Conservation (phyloP, 2,329 filamentous ascomycete genomes). For the Orbilia ellipsospora region DNA sequence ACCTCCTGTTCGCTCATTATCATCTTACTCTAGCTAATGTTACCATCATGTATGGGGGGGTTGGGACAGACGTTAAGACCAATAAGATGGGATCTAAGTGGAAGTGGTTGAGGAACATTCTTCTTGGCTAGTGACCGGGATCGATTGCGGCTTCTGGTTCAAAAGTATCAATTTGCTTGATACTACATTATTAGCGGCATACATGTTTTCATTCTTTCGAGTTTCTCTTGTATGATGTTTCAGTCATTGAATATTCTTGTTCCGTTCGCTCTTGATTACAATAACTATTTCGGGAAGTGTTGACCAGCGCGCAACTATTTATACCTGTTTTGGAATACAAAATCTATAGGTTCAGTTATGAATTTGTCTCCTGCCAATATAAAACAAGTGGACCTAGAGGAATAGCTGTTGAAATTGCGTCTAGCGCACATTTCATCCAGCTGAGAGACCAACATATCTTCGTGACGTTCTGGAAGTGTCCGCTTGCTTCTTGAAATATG, state of each 20-base stretch:
- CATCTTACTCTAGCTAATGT: background rate
- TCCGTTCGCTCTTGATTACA: background rate
- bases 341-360: too few relatives aligned
- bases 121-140: slow-evolving; percentile 32
- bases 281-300: too few relatives aligned
- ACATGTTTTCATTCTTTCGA: background rate
- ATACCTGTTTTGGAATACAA: too few relatives aligned
- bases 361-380: too few relatives aligned
- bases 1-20: background rate
- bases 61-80: background rate
- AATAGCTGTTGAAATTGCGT: too few relatives aligned
- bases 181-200: background rate
- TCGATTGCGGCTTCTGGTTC: background rate
- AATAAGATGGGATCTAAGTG: slow-evolving; percentile 24
- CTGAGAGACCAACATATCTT: too few relatives aligned
- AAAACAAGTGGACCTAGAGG: too few relatives aligned
- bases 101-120: slow-evolving; percentile 26
- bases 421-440: too few relatives aligned
- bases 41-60: background rate
- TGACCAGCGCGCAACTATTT: too few relatives aligned
- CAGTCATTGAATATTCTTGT: background rate
- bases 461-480: too few relatives aligned
- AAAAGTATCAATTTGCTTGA: background rate
- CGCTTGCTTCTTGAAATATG: too few relatives aligned
- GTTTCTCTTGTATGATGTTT: background rate